phyloP scores from a whole-genome alignment of 2,329 filamentous ascomycete genomes.

The Emmonsiellopsis sp. region DNA sequence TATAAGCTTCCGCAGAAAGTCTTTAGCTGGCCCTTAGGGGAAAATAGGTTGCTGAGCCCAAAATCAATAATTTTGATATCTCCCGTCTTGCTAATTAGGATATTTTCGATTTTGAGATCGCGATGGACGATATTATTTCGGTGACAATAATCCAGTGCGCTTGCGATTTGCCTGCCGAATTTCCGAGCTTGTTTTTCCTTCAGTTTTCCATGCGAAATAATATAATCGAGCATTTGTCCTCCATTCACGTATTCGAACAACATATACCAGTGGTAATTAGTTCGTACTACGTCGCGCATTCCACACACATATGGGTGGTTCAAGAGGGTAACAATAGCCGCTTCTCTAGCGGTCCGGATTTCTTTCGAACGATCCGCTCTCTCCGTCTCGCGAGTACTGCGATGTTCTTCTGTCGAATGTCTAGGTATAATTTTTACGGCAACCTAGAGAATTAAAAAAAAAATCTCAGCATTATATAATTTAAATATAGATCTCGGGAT shows the following conservation, averaged over 20 bases:
- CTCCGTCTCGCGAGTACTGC: slow-evolving; percentile 64
- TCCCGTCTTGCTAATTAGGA: slow-evolving; percentile 95
- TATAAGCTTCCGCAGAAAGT: slow-evolving; percentile 97
- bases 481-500: background rate
- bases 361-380: slow-evolving; percentile 94
- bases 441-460: slow-evolving; percentile 48
- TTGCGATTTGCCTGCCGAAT: slow-evolving; percentile 94
- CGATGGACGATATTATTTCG: slow-evolving; percentile 96
- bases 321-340: slow-evolving; percentile 88
- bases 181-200: slow-evolving; percentile 98
- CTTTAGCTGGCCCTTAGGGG: slow-evolving; percentile 74
- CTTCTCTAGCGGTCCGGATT: slow-evolving; percentile 86
- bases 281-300: slow-evolving; percentile 88
- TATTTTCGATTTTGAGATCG: slow-evolving; percentile 98
- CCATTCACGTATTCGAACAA: slow-evolving; percentile 98
- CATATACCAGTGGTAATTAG: slow-evolving; percentile 99
- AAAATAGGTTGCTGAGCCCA: slow-evolving; percentile 91
- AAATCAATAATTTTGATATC: slow-evolving; percentile 99
- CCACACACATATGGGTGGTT: slow-evolving; percentile 95
- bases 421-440: slow-evolving; percentile 96
- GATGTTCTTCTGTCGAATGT: slow-evolving; percentile 77
- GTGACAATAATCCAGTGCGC: slow-evolving; percentile 93
- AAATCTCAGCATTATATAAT: background rate
- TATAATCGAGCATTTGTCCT: slow-evolving; percentile 98
- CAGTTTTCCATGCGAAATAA: slow-evolving; percentile 92